Evolutionary conservation across 305 asterid species (phyloP), one percentile per base, ranked within the genome.

Genomic region (Caryopteris hybrid): DNA sequence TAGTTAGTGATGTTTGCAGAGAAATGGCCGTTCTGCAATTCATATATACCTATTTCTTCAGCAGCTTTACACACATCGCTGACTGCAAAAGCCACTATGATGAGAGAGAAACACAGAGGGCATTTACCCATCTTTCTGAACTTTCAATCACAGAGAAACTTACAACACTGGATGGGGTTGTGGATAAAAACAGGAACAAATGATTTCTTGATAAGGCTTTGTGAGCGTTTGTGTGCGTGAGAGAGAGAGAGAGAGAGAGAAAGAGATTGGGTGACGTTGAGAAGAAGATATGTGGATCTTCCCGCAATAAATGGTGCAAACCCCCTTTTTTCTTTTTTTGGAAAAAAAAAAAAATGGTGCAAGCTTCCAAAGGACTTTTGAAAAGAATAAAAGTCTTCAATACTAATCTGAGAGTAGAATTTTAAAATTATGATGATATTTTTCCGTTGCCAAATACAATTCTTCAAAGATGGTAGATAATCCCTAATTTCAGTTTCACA

Each of bases 1-100:
- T 82, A 90, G 59, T 90, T 92, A 8, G 95, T 86, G 71, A 92
- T 81, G 65, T 80, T 90, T 39, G 86, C 66, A 0, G 90, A 69
- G 11, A 86, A 61, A 16, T 83, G 63, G 0, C 91, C 93, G 6
- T 61, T 88, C 18, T 66, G 70, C 80, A 89, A 63, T 39, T 89
- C 83, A 64, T 80, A 92, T 0, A 86, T 36, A 33, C 80, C 79
- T 3, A 87, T 73, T 20, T 82, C 74, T 25, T 74, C 73, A 3
- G 14, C 68, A 13, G 77, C n/a, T n/a, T n/a, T n/a, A n/a, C n/a
- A n/a, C n/a, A n/a, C 82, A 36, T 41, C 58, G 4, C 51, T 56
- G 33, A 70, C 9, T 36, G 75, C 46, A 2, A 70, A 65, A 8
- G 38, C 69, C 41, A 67, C 47, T 9, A 81, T 13, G 14, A 81